phyloP scores from a whole-genome alignment of 2,329 filamentous ascomycete species.

The Fusarium sororula region DNA sequence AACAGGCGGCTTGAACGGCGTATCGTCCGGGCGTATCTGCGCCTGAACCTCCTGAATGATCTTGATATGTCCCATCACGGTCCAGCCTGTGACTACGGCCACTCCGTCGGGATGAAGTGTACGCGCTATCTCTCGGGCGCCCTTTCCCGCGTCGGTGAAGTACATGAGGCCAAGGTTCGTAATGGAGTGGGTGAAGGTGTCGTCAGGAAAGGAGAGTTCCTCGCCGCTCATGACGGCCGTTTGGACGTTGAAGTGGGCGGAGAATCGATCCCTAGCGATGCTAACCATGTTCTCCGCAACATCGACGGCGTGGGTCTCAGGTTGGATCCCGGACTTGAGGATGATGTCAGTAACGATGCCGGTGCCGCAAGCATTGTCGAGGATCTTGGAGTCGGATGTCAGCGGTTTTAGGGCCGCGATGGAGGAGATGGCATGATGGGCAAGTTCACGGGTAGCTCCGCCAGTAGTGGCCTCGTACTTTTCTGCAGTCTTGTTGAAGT shows the following conservation, averaged over 20 bases:
- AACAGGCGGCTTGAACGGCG: neutral
- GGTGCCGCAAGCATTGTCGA: neutral
- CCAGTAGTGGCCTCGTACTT: neutral
- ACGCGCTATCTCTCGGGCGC: neutral
- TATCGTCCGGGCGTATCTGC: neutral
- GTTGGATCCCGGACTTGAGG: neutral
- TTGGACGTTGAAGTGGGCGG: accelerated
- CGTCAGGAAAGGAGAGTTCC: neutral
- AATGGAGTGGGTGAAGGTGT: neutral
- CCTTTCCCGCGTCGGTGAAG: neutral
- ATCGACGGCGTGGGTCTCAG: neutral
- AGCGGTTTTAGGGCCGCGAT: neutral
- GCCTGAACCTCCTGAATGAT: neutral
- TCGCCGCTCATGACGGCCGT: neutral
- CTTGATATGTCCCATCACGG: neutral
- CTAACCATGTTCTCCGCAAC: neutral
- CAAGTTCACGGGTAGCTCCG: neutral
- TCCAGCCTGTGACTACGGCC: accelerated
- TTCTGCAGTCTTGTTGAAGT: neutral
- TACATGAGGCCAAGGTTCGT: neutral
- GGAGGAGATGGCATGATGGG: neutral
- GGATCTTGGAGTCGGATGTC: neutral
- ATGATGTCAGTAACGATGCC: neutral
- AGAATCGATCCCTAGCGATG: neutral
- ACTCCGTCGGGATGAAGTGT: neutral